A percentile compares a stretch with the other conserved stretches of the same genome.
These are phyloP conservation scores for Neurospora crassa DNA, from an alignment of 2,329 filamentous ascomycete genomes.

Conservation along the genomic window DNA sequence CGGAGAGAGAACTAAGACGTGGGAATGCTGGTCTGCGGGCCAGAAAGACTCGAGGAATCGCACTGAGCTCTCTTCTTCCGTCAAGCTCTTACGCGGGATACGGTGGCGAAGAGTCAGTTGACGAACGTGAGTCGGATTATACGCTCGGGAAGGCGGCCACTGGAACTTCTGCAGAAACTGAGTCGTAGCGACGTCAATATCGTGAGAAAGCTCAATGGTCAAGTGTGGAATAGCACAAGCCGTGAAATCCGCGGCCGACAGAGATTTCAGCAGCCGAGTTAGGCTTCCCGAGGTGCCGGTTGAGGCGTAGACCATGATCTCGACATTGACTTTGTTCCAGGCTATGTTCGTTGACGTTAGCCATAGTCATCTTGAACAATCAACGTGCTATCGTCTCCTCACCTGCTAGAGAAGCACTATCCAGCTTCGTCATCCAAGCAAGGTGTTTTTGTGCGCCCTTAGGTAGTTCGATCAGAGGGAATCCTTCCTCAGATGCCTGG, in stretches of 20 bases:
- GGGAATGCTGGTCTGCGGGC: constrained; percentile 55
- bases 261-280: constrained; percentile 65
- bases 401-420: constrained; percentile 61
- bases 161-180: constrained; percentile 52
- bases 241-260: constrained; percentile 66
- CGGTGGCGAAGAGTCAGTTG: constrained; percentile 66
- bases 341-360: constrained; percentile 31
- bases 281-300: constrained; percentile 63
- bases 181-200: constrained; percentile 56
- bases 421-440: constrained; percentile 70
- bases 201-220: constrained; percentile 71
- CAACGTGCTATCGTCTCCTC: constrained; percentile 17
- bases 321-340: constrained; percentile 71
- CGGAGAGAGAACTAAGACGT: constrained; percentile 77
- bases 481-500: constrained; percentile 39
- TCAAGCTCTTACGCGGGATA: constrained; percentile 50
- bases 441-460: constrained; percentile 51
- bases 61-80: constrained; percentile 60
- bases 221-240: constrained; percentile 61
- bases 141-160: constrained; percentile 50
- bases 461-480: constrained; percentile 70
- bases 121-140: constrained; percentile 32
- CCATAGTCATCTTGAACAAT: constrained; percentile 1
- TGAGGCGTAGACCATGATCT: constrained; percentile 75
- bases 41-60: constrained; percentile 84